Base-by-base conservation (phyloP, 495 filamentous ascomycete genomes). In the Annulohypoxylon nitens region DNA sequence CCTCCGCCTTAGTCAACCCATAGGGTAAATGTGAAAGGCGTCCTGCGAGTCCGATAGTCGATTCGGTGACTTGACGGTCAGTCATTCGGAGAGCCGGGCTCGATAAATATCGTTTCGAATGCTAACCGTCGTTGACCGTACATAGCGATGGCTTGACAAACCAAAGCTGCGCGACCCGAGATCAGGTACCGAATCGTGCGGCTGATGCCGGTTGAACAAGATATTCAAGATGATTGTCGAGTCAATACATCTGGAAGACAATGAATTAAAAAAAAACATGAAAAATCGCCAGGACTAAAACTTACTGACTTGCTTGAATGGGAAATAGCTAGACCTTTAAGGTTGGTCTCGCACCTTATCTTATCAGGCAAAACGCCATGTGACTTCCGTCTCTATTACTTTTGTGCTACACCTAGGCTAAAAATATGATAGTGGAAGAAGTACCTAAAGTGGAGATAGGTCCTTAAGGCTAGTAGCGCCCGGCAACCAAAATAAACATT, bases 401-500 rank as follows among this genome's bases (percentile, higher is more conserved):
- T 47, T 47, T 8, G 16, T 47, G 43, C 43, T 47, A 47, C 4
- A 5, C 39, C 0, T n/a, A 14, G 39, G 4, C 12, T 14, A n/a
- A 14, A 41, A 43, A 43, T 43, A 5, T 37, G 33, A 33, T 36
- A 57, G 14, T 14, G 16, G 26, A 36, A 53, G 48, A 60, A 61
- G 48, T 11, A 63, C 4, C 39, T 45, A 8, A n/a, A 55, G 70
- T 69, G 70, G 70, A 18, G 0, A 30, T 16, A 8, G 4, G 2
- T n/a, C 48, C 9, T 20, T 43, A 30, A 45, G 50, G 25, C 48
- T 41, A 70, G 36, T 20, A 64, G 67, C 55, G 43, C 72, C 65
- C 69, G 75, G 77, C 77, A 79, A 79, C 77, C 54, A 69, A 77
- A 66, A 76, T 77, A 77, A 79, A 79, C 77, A 79, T 74, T 69